Evolutionary conservation across 1,139 yeast genomes (phyloP).

Genomic region (Pichia sp.): DNA sequence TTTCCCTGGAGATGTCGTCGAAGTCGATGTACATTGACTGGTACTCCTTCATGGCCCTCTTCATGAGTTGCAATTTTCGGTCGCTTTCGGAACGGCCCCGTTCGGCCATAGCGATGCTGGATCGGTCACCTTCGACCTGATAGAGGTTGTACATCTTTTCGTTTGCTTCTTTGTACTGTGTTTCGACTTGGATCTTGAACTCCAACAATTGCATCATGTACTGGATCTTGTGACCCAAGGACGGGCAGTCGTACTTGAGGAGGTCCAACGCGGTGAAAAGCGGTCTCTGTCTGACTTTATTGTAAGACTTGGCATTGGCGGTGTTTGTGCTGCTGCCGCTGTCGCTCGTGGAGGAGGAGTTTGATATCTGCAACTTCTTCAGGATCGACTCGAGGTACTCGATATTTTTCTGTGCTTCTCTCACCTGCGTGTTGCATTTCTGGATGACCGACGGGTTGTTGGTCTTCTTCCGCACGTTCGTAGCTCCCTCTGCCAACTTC

Average conservation of each 20-base stretch:
- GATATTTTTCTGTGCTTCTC: conserved; percentile 88
- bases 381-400: conserved; percentile 81
- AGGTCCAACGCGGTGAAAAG: conserved; percentile 68
- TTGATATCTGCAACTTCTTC: conserved; percentile 46
- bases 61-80: conserved; percentile 77
- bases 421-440: conserved; percentile 82
- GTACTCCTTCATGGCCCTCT: conserved; percentile 78
- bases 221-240: conserved; percentile 91
- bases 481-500: conserved; percentile 84
- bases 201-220: conserved; percentile 92
- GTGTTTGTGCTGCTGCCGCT: not conserved
- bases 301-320: conserved; percentile 10
- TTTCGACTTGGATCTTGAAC: conserved; percentile 88
- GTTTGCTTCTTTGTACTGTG: conserved; percentile 88
- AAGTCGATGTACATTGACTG: conserved; percentile 79
- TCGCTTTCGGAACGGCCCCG: conserved; percentile 81
- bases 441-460: conserved; percentile 78
- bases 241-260: conserved; percentile 88
- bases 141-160: conserved; percentile 83
- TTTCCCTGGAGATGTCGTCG: conserved; percentile 59
- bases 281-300: conserved; percentile 32
- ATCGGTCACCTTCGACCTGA: conserved; percentile 85
- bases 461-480: conserved; percentile 72
- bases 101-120: conserved; percentile 82
- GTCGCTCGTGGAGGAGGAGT: not conserved